Percentiles rank a stretch among this genome's conserved stretches.
Evolutionary conservation across 192 early-diverging fungal genomes (phyloP).

Genomic region (Cladochytrium replicatum): DNA sequence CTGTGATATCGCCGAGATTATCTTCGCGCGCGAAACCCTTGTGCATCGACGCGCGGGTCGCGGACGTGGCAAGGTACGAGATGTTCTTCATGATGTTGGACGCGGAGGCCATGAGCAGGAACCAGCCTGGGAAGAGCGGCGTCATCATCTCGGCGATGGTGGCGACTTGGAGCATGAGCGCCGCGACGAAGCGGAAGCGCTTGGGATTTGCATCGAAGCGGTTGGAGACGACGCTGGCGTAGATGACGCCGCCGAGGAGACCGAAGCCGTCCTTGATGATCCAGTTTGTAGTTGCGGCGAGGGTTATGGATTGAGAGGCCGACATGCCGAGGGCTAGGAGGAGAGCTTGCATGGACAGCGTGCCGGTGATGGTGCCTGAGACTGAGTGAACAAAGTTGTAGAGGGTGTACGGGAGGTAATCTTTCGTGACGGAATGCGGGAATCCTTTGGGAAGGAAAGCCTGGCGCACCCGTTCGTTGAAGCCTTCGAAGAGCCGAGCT

Average conservation of each 20-base stretch:
- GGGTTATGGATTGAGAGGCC: constrained; percentile 28
- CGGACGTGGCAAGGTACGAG: constrained; percentile 71
- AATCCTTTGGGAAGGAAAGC: constrained; percentile 71
- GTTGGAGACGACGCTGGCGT: constrained; percentile 62
- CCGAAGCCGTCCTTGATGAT: constrained; percentile 87
- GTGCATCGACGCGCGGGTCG: constrained; percentile 74
- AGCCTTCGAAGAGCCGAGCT: too few relatives aligned
- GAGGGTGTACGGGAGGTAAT: constrained; percentile 63
- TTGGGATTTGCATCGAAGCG: constrained; percentile 78
- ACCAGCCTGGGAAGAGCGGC: constrained; percentile 66
- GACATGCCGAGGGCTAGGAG: constrained; percentile 75
- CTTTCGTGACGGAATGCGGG: constrained; percentile 57
- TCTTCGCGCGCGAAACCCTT: constrained; percentile 59
- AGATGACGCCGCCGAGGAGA: constrained; percentile 73
- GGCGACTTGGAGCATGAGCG: constrained; percentile 59
- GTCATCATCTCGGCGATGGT: constrained; percentile 69
- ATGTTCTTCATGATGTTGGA: constrained; percentile 83
- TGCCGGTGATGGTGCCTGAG: constrained; percentile 60
- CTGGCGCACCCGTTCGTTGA: too few relatives aligned
- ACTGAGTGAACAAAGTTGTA: constrained; percentile 75
- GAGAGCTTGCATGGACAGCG: constrained; percentile 74
- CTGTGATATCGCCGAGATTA: constrained; percentile 80
- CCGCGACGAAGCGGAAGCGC: constrained; percentile 67
- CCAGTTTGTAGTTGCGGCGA: constrained; percentile 81
- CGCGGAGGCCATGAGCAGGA: constrained; percentile 59